phyloP scores from a whole-genome alignment of 2,329 filamentous ascomycete genomes.

The Arthrobotrys conoides region DNA sequence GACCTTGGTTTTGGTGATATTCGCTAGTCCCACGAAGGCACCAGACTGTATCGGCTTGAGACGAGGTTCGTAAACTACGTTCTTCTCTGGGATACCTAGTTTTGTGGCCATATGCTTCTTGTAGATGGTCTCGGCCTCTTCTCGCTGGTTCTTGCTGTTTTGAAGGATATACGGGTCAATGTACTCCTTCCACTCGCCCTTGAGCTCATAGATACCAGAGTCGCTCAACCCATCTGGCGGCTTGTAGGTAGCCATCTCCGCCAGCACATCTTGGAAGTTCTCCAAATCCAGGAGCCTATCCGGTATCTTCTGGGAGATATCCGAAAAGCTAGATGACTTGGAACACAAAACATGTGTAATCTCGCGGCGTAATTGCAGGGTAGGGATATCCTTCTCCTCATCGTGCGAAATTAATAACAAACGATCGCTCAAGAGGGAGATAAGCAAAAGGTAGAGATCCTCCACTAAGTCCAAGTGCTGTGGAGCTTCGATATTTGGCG shows the following conservation, averaged over 20 bases:
- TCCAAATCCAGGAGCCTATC: slow-evolving; percentile 92
- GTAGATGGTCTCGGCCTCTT: slow-evolving; percentile 92
- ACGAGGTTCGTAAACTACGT: slow-evolving; percentile 92
- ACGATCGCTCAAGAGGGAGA: slow-evolving; percentile 90
- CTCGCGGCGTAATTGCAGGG: slow-evolving; percentile 84
- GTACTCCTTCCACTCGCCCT: slow-evolving; percentile 85
- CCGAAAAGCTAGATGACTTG: slow-evolving; percentile 94
- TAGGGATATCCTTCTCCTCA: slow-evolving; percentile 71
- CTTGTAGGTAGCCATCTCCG: slow-evolving; percentile 90
- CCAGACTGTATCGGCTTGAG: slow-evolving; percentile 82
- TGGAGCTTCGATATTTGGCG: slow-evolving; percentile 82
- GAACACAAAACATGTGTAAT: slow-evolving; percentile 95
- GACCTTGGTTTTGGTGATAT: slow-evolving; percentile 84
- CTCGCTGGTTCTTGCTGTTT: slow-evolving; percentile 95
- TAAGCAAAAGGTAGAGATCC: slow-evolving; percentile 93
- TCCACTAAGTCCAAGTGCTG: slow-evolving; percentile 95
- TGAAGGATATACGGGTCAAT: slow-evolving; percentile 97
- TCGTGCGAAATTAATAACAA: slow-evolving; percentile 80
- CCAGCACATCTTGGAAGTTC: slow-evolving; percentile 85
- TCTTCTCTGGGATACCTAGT: slow-evolving; percentile 82
- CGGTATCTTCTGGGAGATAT: slow-evolving; percentile 85
- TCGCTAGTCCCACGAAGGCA: slow-evolving; percentile 80
- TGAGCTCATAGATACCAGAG: slow-evolving; percentile 93
- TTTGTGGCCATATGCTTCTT: slow-evolving; percentile 88
- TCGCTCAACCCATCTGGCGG: slow-evolving; percentile 92